Conservation (phyloP, 352 stramenopile species). For the Globisporangium nagaii region DNA sequence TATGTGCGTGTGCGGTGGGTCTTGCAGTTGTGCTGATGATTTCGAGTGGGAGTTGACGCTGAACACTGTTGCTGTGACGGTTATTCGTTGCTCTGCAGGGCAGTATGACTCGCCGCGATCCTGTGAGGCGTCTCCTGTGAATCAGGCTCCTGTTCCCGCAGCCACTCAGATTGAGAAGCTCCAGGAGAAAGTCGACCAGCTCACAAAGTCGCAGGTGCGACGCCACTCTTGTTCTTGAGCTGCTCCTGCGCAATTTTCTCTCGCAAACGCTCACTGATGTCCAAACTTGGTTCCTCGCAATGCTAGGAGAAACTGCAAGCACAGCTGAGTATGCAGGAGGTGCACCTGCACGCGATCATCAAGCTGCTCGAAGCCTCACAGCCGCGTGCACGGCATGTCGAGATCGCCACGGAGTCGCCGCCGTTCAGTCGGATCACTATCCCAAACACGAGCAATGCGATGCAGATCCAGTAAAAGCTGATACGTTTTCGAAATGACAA, state of each 20-base stretch:
- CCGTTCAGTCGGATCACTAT: conserved; percentile 48
- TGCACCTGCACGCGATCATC: conserved; percentile 51
- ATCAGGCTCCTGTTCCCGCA: conserved; percentile 14
- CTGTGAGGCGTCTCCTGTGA: conserved; percentile 22
- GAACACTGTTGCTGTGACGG: conserved; percentile 5
- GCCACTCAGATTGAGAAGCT: conserved; percentile 19
- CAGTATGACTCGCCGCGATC: conserved; percentile 28
- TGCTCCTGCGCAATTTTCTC: not conserved
- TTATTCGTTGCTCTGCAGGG: conserved; percentile 8
- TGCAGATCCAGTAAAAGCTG: too few relatives aligned
- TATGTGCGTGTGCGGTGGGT: not conserved
- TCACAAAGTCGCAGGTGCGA: conserved; percentile 48
- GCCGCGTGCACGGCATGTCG: conserved; percentile 1
- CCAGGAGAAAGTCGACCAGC: conserved; percentile 51
- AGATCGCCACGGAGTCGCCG: conserved; percentile 16
- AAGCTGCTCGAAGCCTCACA: conserved; percentile 29
- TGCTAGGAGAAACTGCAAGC: conserved; percentile 49
- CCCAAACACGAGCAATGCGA: too few relatives aligned
- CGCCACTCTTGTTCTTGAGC: not conserved
- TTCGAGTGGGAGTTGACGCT: not conserved
- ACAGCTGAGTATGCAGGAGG: conserved; percentile 50
- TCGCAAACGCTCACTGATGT: not conserved
- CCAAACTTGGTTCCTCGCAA: too few relatives aligned
- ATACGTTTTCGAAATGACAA: too few relatives aligned
- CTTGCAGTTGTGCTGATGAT: too few relatives aligned